phyloP scores from a whole-genome alignment of 441 rosid species.

The Viola pubescens region DNA sequence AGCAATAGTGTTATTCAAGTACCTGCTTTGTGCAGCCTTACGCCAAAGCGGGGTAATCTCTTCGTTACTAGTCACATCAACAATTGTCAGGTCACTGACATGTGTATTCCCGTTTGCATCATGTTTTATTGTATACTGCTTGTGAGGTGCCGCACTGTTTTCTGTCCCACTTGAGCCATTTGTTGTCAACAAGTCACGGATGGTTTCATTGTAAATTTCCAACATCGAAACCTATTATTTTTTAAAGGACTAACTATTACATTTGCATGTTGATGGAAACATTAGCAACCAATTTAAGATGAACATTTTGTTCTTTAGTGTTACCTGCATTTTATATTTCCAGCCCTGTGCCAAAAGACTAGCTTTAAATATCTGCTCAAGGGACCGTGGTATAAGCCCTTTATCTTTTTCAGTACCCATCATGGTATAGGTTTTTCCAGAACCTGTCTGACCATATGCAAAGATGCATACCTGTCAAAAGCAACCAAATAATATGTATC shows the following conservation, averaged over 20 bases:
- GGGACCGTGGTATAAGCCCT: constrained; percentile 87
- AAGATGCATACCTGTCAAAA: constrained; percentile 83
- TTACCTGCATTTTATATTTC: constrained; percentile 94
- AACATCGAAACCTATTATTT: constrained; percentile 75
- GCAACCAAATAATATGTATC: constrained; percentile 6
- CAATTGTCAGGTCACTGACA: constrained; percentile 73
- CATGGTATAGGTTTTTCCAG: constrained; percentile 98
- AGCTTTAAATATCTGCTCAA: constrained; percentile 76
- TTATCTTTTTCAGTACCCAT: constrained; percentile 76
- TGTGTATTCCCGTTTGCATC: constrained; percentile 71
- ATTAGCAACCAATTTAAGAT: neutral
- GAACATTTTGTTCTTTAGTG: neutral
- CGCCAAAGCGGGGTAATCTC: constrained; percentile 70
- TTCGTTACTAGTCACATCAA: constrained; percentile 70
- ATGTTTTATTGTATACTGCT: constrained; percentile 77
- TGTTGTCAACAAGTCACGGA: constrained; percentile 67
- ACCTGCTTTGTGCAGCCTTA: constrained; percentile 97
- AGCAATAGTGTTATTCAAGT: neutral
- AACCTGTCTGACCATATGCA: constrained; percentile 98
- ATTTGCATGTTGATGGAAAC: neutral
- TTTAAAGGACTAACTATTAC: constrained; percentile 8
- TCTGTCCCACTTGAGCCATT: constrained; percentile 41
- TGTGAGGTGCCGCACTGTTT: constrained; percentile 45
- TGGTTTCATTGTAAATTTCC: constrained; percentile 90
- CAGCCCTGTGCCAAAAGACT: constrained; percentile 81